phyloP scores from a whole-genome alignment of 2,329 filamentous ascomycete genomes.

The Xylariaceae sp. region DNA sequence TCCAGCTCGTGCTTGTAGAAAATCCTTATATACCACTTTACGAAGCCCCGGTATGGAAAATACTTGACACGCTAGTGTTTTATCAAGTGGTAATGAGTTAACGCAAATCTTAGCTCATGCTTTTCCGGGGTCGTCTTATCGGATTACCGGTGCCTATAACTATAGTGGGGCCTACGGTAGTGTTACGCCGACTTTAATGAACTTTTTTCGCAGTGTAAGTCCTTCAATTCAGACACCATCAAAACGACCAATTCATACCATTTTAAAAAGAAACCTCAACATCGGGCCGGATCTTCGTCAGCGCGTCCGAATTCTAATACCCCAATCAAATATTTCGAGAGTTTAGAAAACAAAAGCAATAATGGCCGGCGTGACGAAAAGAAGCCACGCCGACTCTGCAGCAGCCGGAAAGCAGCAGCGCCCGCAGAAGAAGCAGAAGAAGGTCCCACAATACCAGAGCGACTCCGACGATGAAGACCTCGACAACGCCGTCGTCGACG shows the following conservation, averaged over 20 bases:
- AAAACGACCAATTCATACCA: background rate
- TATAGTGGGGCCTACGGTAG: background rate
- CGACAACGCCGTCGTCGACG: conserved; percentile 48
- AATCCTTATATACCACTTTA: too few species aligned
- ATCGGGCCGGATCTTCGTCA: background rate
- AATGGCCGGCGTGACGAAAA: conserved; percentile 30
- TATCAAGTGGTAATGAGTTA: background rate
- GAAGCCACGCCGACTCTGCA: conserved; percentile 27
- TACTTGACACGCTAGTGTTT: background rate
- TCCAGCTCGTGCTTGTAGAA: too few species aligned
- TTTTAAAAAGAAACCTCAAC: background rate
- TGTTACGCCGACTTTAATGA: background rate
- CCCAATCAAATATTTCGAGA: too few species aligned
- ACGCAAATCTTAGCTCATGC: background rate
- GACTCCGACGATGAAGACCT: conserved; percentile 52
- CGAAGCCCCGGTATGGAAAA: too few species aligned
- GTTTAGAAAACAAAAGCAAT: background rate
- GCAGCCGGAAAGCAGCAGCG: conserved; percentile 32
- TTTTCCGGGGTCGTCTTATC: too few species aligned
- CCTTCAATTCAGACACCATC: background rate
- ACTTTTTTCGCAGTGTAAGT: conserved; percentile 6
- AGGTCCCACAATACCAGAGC: conserved; percentile 48
- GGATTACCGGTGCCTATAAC: too few species aligned
- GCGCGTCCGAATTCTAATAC: background rate
- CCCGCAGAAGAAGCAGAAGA: conserved; percentile 48